Evolutionary conservation across 768 basidiomycete species (phyloP).

Genomic region (Mycena chlorophos): DNA sequence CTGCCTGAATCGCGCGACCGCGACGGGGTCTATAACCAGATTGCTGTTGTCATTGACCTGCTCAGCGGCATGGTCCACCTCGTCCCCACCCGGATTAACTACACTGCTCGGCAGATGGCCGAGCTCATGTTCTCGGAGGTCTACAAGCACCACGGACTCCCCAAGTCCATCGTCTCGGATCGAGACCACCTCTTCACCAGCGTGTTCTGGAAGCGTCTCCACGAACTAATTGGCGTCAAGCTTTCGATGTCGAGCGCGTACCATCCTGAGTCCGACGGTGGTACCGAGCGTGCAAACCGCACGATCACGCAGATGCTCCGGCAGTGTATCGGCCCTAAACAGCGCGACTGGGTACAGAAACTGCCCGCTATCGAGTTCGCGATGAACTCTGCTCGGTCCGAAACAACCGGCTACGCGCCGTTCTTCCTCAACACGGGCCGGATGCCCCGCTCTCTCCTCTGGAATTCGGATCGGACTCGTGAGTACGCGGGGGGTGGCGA

Average conservation of each 20-base stretch:
- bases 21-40: constrained; percentile 18
- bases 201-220: neutral
- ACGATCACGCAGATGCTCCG: neutral
- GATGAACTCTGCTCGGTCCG: constrained; percentile 10
- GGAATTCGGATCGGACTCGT: constrained; percentile 4
- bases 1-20: constrained; percentile 26
- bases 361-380: neutral
- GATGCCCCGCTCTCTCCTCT: constrained; percentile 22
- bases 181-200: neutral
- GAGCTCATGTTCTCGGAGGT: neutral
- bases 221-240: neutral
- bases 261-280: constrained; percentile 18
- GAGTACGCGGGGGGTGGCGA: constrained; percentile 3
- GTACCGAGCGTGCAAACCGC: neutral
- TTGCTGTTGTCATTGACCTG: constrained; percentile 21
- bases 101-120: constrained; percentile 16
- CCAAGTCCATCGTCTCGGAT: neutral
- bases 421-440: constrained; percentile 20
- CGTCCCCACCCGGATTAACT: constrained; percentile 1
- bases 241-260: constrained; percentile 16
- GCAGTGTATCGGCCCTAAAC: neutral
- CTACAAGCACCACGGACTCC: constrained; percentile 32
- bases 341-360: neutral
- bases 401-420: constrained; percentile 22
- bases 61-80: constrained; percentile 15